Evolutionary conservation across 352 stramenopile species (phyloP).

Genomic region (Elongisporangium prolatum): DNA sequence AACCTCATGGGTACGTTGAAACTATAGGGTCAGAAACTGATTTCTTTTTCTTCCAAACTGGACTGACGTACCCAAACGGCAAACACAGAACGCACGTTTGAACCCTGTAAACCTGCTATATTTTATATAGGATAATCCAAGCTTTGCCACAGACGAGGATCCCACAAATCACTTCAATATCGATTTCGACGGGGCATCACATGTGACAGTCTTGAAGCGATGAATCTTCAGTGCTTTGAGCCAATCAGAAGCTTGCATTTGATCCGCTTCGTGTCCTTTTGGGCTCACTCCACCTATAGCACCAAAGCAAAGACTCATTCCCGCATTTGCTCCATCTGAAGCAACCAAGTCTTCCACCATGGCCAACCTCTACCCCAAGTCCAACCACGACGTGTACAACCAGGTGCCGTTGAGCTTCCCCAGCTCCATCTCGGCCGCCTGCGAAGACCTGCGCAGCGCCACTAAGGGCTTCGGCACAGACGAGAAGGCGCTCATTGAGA

Average conservation of each 20-base stretch:
- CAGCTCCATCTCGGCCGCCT: conserved; percentile 46
- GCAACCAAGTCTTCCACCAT: conserved; percentile 11
- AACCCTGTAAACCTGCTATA: background rate
- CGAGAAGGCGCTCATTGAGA: conserved; percentile 50
- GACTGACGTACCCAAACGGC: background rate
- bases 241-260: background rate
- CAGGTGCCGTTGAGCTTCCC: conserved; percentile 28
- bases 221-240: background rate
- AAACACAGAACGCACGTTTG: background rate
- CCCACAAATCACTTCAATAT: background rate
- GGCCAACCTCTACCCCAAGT: conserved; percentile 32
- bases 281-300: background rate
- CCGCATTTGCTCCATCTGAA: background rate
- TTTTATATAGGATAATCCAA: background rate
- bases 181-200: background rate
- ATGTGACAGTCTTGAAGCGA: background rate
- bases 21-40: background rate
- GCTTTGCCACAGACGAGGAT: background rate
- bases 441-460: conserved; percentile 47
- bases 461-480: conserved; percentile 71
- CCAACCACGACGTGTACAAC: conserved; percentile 32
- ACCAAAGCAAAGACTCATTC: background rate
- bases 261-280: background rate
- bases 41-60: background rate
- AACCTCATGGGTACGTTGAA: background rate